Evolutionary conservation across 2,329 filamentous ascomycete genomes (phyloP).

Genomic region (Alternaria gansuensis): DNA sequence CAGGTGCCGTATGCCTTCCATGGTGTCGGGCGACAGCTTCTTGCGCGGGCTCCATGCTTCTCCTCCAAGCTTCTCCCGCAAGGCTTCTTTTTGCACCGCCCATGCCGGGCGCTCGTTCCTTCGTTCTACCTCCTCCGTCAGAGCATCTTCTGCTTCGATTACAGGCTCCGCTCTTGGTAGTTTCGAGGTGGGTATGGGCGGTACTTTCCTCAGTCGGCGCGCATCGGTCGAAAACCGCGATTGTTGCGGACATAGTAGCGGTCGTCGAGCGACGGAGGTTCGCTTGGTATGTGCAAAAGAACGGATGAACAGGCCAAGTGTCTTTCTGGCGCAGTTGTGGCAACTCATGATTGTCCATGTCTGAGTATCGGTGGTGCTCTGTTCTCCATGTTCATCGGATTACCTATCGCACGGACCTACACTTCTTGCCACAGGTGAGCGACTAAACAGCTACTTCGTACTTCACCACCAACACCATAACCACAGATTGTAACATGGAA

Average conservation of each 20-base stretch:
- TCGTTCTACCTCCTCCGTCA: conserved; percentile 45
- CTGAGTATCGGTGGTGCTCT: conserved; percentile 5
- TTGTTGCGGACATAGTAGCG: conserved; percentile 13
- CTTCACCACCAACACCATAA: conserved; percentile 1
- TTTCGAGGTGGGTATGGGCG: background rate
- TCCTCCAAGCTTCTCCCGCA: conserved; percentile 80
- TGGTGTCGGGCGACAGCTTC: conserved; percentile 86
- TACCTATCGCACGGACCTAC: conserved; percentile 28
- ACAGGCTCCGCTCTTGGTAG: conserved; percentile 3
- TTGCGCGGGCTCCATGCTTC: conserved; percentile 83
- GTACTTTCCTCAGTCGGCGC: conserved; percentile 13
- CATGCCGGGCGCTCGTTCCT: conserved; percentile 62
- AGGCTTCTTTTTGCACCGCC: conserved; percentile 77
- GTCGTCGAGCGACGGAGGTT: conserved; percentile 13
- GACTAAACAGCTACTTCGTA: conserved; percentile 1
- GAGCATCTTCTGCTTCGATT: conserved; percentile 30
- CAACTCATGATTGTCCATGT: conserved; percentile 39
- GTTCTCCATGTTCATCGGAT: conserved; percentile 19
- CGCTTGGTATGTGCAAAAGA: conserved; percentile 23
- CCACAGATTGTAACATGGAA: background rate
- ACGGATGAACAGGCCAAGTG: conserved; percentile 36
- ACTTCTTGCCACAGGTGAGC: background rate
- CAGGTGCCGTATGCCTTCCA: conserved; percentile 87
- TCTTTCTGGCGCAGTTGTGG: conserved; percentile 35
- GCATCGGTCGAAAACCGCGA: conserved; percentile 30